Evolutionary conservation across 2,329 filamentous ascomycete genomes (phyloP), one percentile per base, ranked within the genome.

Genomic region (Aspergillus sp.): DNA sequence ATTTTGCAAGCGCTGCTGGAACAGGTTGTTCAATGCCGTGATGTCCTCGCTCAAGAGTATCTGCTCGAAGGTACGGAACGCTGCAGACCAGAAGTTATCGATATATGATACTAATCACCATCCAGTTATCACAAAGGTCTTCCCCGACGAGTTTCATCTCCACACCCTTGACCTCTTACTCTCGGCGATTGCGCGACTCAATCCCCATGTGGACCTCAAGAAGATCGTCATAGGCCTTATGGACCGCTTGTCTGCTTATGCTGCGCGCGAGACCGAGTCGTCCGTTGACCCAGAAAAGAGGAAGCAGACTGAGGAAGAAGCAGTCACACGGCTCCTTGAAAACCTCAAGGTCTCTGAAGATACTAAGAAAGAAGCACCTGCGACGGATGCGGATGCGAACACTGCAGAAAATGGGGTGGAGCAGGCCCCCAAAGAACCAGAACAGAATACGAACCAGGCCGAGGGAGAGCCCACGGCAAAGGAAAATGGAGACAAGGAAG

Each of bases 171-270:
- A 97, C 68, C 88, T 97, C 69, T 90, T 99, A 70, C 84, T 99
- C 31, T 94, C 88, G 7, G 94, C 94, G 5, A 96, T 96, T 31
- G 91, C 93, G 13, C 83, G 93, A 53, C 80, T 99, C 34, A 97
- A 99, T 65, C 94, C 93, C 0, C 90, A 97, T 66, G 94, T 99
- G 65, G 96, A 99, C 62, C 87, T 99, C 75, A 99, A 99, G 76
- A 89, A 89, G 44, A 99, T 99, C 53, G 93, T 99, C 9, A 97
- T 97, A 67, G 94, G 93, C 21, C 79, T 99, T 55, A 99, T 99
- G 95, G 93, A 99, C 68, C 86, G 94, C 36, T 76, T 99, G 25
- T 97, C 94, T 5, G 88, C 91, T 50, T 99, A 96, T 71, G 93
- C 94, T n/a, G 88, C 94, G 63, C 83, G 92, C 52, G 93, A 97